Percentiles rank a stretch among this genome's conserved stretches.
These are phyloP conservation scores for Polytrichum formosum DNA, from an alignment of 225 moss, liverwort and hornwort species.

Conservation along the genomic window DNA sequence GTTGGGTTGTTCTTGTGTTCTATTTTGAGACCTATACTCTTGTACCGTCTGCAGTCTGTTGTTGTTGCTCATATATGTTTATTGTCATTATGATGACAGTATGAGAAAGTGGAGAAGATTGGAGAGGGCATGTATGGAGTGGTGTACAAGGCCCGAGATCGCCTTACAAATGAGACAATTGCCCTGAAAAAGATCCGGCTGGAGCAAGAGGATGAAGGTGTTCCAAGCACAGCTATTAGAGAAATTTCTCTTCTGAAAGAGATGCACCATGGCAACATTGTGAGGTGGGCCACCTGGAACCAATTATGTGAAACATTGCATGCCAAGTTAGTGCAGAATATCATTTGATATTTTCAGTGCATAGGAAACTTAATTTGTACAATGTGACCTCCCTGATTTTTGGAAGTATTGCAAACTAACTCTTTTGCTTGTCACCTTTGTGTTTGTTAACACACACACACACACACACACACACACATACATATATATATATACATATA, in stretches of 20 bases:
- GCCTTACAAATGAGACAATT: slow-evolving; percentile 93
- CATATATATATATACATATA: too few species aligned
- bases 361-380: too few species aligned
- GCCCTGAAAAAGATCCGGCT: slow-evolving; percentile 97
- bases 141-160: slow-evolving; percentile 96
- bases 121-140: slow-evolving; percentile 99
- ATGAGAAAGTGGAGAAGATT: slow-evolving; percentile 99
- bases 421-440: too few species aligned
- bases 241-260: slow-evolving; percentile 97
- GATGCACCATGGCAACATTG: slow-evolving; percentile 99
- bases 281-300: slow-evolving; percentile 33
- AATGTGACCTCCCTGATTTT: too few species aligned
- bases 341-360: too few species aligned
- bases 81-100: slow-evolving; percentile 38
- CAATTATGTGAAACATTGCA: too few species aligned
- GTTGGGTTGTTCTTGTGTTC: neutral
- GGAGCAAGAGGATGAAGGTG: slow-evolving; percentile 99
- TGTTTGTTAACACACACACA: too few species aligned
- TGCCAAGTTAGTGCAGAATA: too few species aligned
- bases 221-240: slow-evolving; percentile 95
- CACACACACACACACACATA: too few species aligned
- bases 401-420: too few species aligned
- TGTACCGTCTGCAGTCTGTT: neutral
- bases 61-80: neutral
- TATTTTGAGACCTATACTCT: neutral